Conservation (phyloP, 495 filamentous ascomycete genomes). For the Hypoxylon subgilvum region DNA sequence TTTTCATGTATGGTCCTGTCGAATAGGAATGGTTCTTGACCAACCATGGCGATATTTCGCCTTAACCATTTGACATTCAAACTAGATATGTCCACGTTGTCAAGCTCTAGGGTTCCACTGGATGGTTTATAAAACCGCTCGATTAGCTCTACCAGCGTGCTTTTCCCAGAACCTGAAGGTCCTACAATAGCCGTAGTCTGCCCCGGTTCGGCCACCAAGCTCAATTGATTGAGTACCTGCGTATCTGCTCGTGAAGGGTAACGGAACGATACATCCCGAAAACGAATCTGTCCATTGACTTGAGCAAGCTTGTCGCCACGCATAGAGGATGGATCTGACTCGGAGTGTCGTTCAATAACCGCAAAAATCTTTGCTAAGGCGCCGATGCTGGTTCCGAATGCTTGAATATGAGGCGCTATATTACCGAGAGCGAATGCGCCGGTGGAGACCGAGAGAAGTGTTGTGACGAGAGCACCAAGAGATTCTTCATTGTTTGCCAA, state of each 20-base stretch:
- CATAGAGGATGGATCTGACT: conserved; percentile 70
- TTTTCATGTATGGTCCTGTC: conserved; percentile 65
- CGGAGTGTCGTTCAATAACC: conserved; percentile 78
- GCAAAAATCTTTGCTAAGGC: conserved; percentile 77
- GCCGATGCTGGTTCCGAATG: conserved; percentile 72
- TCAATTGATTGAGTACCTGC: neutral
- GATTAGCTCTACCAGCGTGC: conserved; percentile 77
- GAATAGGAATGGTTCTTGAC: conserved; percentile 67
- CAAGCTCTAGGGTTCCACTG: conserved; percentile 60
- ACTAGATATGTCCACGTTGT: conserved; percentile 75
- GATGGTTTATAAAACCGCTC: conserved; percentile 80
- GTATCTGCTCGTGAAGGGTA: conserved; percentile 54
- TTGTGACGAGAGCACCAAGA: conserved; percentile 62
- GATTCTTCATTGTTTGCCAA: conserved; percentile 62
- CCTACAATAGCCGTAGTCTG: conserved; percentile 81
- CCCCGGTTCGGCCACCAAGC: conserved; percentile 35
- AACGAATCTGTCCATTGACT: conserved; percentile 72
- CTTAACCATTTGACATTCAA: conserved; percentile 60
- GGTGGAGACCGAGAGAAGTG: conserved; percentile 75
- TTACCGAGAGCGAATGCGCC: conserved; percentile 81
- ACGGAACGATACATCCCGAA: conserved; percentile 58
- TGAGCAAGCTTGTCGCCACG: conserved; percentile 67
- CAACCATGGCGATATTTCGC: conserved; percentile 58
- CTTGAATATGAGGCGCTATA: conserved; percentile 73
- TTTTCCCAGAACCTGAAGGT: conserved; percentile 81